Conservation (phyloP, 2,329 filamentous ascomycete genomes). For the Trichoderma sp. region DNA sequence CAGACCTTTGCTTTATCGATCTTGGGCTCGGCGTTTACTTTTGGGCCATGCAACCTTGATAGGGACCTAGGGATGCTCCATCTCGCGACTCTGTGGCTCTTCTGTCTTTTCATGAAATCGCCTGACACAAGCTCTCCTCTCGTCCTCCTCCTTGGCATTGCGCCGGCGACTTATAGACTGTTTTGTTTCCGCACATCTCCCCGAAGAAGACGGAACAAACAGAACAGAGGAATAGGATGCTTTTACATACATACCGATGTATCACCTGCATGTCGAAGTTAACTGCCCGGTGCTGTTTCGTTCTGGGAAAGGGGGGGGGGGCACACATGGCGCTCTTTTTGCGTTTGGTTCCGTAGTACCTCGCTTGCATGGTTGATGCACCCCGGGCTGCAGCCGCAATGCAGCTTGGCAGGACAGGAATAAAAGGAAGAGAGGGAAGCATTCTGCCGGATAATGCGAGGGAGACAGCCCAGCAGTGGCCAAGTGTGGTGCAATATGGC, state of each 20-base stretch:
- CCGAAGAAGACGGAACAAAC: not conserved
- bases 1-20: not conserved
- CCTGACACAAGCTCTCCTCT: not conserved
- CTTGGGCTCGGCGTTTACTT: not conserved
- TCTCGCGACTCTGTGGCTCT: not conserved
- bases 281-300: too few species aligned
- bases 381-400: not conserved
- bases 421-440: not conserved
- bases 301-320: too few species aligned
- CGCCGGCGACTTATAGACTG: not conserved
- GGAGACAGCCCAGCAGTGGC: not conserved
- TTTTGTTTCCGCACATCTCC: not conserved
- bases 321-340: too few species aligned
- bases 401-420: not conserved
- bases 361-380: not conserved
- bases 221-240: not conserved
- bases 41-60: constrained; percentile 14
- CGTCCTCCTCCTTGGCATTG: not conserved
- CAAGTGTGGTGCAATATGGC: too few species aligned
- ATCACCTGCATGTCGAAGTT: too few species aligned
- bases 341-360: too few species aligned
- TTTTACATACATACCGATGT: too few species aligned
- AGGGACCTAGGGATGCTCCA: constrained; percentile 13
- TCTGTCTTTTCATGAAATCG: not conserved
- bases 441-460: constrained; percentile 9